Percentiles rank a stretch among this genome's conserved stretches.
These are phyloP conservation scores for Rhizopogon sp. DNA, from an alignment of 768 basidiomycete species.

Conservation along the genomic window DNA sequence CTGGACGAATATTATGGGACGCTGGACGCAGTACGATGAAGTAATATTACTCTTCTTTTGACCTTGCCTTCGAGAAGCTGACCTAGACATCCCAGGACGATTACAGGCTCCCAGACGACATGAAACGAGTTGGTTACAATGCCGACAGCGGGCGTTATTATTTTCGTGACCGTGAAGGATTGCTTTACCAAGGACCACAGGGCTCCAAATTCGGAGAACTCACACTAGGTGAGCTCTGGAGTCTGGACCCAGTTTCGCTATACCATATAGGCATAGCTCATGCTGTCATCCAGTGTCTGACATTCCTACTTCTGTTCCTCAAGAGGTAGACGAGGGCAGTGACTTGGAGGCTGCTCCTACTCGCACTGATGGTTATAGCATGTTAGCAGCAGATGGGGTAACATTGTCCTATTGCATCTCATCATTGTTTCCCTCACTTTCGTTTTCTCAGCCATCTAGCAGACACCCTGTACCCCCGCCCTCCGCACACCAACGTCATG, in stretches of 20 bases:
- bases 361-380: constrained; percentile 52
- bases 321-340: constrained; percentile 27
- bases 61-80: background rate
- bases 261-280: background rate
- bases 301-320: constrained; percentile 21
- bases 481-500: too few species aligned
- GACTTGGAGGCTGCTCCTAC: constrained; percentile 55
- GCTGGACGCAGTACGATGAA: constrained; percentile 35
- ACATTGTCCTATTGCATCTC: constrained; percentile 20
- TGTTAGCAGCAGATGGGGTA: constrained; percentile 49
- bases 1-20: constrained; percentile 22
- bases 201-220: constrained; percentile 59
- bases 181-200: constrained; percentile 49
- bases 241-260: background rate
- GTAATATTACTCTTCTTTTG: constrained; percentile 1
- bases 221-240: constrained; percentile 35
- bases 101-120: constrained; percentile 46
- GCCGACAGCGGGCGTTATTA: constrained; percentile 62
- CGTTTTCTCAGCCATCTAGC: too few species aligned
- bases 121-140: constrained; percentile 72
- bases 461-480: too few species aligned
- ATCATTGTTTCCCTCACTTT: too few species aligned
- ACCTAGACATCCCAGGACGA: constrained; percentile 32
- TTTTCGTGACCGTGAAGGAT: constrained; percentile 54
- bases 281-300: constrained; percentile 20